A percentile compares a stretch with the other conserved stretches of the same genome.
phyloP scores from a whole-genome alignment of 306 rosid genomes.

The Medicago arabica region DNA sequence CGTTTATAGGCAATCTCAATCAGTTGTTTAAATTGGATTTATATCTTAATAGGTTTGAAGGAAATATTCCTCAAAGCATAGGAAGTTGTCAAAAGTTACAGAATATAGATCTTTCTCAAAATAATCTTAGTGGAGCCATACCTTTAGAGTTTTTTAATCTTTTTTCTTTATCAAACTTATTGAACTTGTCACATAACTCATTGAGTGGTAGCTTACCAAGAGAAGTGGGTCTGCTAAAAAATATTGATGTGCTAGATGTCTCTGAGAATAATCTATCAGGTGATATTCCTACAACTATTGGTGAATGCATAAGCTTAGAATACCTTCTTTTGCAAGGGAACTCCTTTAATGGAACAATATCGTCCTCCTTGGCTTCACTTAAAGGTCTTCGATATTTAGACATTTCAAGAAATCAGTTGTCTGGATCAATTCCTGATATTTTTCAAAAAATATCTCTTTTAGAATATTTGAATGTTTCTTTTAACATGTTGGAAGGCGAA shows the following conservation, averaged over 20 bases:
- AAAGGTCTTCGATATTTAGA: background rate
- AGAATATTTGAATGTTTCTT: conserved; percentile 47
- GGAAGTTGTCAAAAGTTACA: background rate
- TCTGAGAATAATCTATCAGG: background rate
- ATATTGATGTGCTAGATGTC: background rate
- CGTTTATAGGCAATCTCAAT: conserved; percentile 30
- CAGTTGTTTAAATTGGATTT: background rate
- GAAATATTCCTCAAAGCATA: conserved; percentile 44
- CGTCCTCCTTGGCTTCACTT: background rate
- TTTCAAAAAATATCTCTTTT: background rate
- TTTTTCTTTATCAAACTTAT: background rate
- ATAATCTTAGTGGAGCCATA: conserved; percentile 33
- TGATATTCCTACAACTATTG: background rate
- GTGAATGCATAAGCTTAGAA: background rate
- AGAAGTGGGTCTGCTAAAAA: background rate
- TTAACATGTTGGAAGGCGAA: conserved; percentile 51
- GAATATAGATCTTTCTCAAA: background rate
- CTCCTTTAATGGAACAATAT: background rate
- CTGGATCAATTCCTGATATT: background rate
- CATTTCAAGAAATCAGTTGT: background rate
- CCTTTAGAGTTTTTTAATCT: background rate
- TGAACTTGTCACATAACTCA: background rate
- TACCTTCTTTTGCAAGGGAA: background rate
- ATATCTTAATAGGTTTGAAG: conserved; percentile 13
- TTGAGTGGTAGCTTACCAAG: background rate